Percentiles rank a stretch among this genome's conserved stretches.
phyloP scores from a whole-genome alignment of 73 alveolate genomes.

The Tetrahymena malaccensis region DNA sequence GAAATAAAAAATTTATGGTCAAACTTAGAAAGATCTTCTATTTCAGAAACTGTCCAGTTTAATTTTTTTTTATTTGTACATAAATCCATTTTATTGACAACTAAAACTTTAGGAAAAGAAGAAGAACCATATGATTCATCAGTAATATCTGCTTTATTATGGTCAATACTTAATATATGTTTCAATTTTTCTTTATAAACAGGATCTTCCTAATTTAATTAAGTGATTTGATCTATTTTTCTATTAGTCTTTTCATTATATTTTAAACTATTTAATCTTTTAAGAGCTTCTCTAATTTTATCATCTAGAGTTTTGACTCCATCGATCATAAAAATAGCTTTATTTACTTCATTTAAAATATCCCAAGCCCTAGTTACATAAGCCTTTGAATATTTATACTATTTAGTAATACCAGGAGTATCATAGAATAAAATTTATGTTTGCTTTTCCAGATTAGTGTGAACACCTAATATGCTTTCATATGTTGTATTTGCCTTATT shows the following conservation, averaged over 20 bases:
- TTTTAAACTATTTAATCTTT: slow-evolving; percentile 19
- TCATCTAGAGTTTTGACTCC: slow-evolving; percentile 31
- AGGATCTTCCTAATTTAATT: not conserved
- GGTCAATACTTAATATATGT: not conserved
- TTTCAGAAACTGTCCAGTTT: slow-evolving; percentile 28
- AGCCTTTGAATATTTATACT: slow-evolving; percentile 5
- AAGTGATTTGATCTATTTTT: not conserved
- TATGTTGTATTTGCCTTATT: slow-evolving; percentile 22
- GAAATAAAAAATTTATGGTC: slow-evolving; percentile 32
- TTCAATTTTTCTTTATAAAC: not conserved
- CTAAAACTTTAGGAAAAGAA: slow-evolving; percentile 29
- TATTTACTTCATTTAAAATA: slow-evolving; percentile 6
- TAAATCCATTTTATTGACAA: slow-evolving; percentile 35
- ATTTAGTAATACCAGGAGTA: slow-evolving; percentile 28
- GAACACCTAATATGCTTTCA: slow-evolving; percentile 15
- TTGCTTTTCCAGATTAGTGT: slow-evolving; percentile 6
- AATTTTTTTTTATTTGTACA: slow-evolving; percentile 28
- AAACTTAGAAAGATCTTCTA: slow-evolving; percentile 33
- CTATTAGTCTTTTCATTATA: not conserved
- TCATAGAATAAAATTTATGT: slow-evolving; percentile 16
- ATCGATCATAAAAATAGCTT: slow-evolving; percentile 12
- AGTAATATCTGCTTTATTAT: not conserved
- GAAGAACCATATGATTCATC: not conserved
- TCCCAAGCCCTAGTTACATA: slow-evolving; percentile 35
- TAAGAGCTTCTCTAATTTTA: slow-evolving; percentile 10